These are phyloP conservation scores for Volvox carteri DNA, from an alignment of 163 green algal species.

Conservation along the genomic window DNA sequence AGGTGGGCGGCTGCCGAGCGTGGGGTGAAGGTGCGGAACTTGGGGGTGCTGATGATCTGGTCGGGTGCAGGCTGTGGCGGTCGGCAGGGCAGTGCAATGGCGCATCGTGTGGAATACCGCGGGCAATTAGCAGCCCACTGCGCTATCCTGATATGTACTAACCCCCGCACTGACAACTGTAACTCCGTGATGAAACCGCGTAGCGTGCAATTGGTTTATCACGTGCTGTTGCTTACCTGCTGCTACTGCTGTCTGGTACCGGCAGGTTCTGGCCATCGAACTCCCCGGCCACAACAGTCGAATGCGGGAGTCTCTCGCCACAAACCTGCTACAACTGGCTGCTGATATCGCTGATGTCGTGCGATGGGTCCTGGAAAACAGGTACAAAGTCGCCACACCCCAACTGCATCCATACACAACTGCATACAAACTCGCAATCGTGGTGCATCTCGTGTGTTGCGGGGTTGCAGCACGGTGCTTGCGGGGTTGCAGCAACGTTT, in stretches of 20 bases:
- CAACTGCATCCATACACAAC: background rate
- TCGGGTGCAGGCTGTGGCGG: too few relatives aligned
- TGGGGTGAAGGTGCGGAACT: too few relatives aligned
- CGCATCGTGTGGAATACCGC: too few relatives aligned
- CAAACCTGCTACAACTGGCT: constrained; percentile 61
- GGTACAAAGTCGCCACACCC: background rate
- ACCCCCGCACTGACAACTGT: background rate
- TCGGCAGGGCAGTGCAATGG: too few relatives aligned
- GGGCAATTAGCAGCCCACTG: too few relatives aligned
- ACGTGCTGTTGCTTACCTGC: background rate
- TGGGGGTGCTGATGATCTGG: too few relatives aligned
- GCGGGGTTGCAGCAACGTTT: background rate
- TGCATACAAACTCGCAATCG: background rate
- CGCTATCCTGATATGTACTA: background rate
- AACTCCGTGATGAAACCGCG: background rate
- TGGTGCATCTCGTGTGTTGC: too few relatives aligned
- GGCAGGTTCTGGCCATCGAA: constrained; percentile 76
- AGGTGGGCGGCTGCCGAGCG: too few relatives aligned
- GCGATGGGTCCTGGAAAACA: background rate
- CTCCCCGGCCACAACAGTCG: constrained; percentile 73
- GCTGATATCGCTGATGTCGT: constrained; percentile 53
- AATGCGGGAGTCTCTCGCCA: constrained; percentile 57
- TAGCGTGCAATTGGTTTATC: background rate
- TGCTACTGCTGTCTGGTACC: background rate
- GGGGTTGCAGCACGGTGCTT: too few relatives aligned